These are phyloP conservation scores for Apiospora saccharicola DNA, from an alignment of 2,329 filamentous ascomycete species.

Conservation along the genomic window DNA sequence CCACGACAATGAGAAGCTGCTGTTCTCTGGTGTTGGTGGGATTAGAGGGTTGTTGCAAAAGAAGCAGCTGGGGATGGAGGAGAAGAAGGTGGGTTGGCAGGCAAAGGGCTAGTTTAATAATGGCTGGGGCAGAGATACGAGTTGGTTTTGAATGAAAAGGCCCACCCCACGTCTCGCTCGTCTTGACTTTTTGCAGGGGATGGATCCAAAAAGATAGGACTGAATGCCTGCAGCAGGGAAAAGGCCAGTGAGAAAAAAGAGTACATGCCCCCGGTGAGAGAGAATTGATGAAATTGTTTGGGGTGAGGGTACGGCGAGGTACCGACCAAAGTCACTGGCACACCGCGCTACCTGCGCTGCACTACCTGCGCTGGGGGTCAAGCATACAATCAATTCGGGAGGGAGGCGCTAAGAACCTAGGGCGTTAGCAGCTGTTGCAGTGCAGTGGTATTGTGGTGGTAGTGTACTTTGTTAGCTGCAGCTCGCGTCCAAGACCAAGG, in stretches of 20 bases:
- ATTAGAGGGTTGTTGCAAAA: constrained; percentile 16
- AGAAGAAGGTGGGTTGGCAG: constrained; percentile 21
- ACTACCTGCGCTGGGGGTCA: constrained; percentile 1
- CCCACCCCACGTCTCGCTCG: constrained; percentile 10
- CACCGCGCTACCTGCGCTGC: not conserved
- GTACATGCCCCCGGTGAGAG: not conserved
- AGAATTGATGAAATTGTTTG: not conserved
- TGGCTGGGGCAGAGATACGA: constrained; percentile 23
- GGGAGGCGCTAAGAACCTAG: constrained; percentile 3
- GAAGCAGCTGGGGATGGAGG: constrained; percentile 1
- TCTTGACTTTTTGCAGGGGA: not conserved
- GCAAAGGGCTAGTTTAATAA: constrained; percentile 21
- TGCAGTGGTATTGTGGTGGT: constrained; percentile 16
- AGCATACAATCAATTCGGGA: constrained; percentile 8
- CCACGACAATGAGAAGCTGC: not conserved
- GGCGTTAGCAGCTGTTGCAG: constrained; percentile 18
- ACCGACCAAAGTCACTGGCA: constrained; percentile 9
- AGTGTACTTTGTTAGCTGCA: constrained; percentile 17
- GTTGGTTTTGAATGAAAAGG: constrained; percentile 24
- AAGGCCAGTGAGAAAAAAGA: not conserved
- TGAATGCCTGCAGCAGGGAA: constrained; percentile 2
- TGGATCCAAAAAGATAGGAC: constrained; percentile 9
- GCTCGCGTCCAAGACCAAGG: constrained; percentile 19
- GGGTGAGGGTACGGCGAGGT: not conserved
- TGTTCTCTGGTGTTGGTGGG: constrained; percentile 16